Evolutionary conservation across 2,329 filamentous ascomycete genomes (phyloP).

Genomic region (Hypomyces perniciosus): DNA sequence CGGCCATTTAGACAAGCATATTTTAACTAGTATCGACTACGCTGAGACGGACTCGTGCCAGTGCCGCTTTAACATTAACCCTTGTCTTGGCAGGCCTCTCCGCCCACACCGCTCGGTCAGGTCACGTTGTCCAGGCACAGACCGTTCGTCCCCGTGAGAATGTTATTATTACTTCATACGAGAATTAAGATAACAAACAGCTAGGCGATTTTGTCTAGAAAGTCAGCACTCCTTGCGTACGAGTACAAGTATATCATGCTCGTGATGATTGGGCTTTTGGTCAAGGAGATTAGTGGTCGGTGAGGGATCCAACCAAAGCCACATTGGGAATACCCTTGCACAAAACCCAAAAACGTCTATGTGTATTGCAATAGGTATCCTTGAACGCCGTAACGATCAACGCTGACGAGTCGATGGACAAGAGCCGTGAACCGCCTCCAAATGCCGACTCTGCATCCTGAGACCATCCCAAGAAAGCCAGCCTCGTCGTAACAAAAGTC

Average conservation of each 20-base stretch:
- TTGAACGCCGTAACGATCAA: slow-evolving; percentile 11
- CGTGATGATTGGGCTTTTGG: background rate
- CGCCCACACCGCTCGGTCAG: background rate
- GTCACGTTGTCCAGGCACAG: background rate
- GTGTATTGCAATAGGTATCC: slow-evolving; percentile 7
- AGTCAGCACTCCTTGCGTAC: background rate
- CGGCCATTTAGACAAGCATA: background rate
- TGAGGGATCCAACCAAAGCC: background rate
- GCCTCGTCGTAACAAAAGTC: slow-evolving; percentile 7
- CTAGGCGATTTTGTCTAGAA: background rate
- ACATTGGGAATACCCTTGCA: background rate
- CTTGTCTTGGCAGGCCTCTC: background rate
- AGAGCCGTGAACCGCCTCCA: slow-evolving; percentile 8
- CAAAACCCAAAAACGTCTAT: slow-evolving; percentile 6
- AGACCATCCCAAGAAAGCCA: slow-evolving; percentile 4
- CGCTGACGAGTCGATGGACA: slow-evolving; percentile 13
- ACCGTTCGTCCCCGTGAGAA: background rate
- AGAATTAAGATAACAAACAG: too few relatives aligned
- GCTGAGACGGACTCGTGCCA: background rate
- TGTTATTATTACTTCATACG: too few relatives aligned
- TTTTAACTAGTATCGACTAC: background rate
- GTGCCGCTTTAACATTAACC: background rate
- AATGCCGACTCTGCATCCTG: slow-evolving; percentile 7
- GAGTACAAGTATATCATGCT: background rate
- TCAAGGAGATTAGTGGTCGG: background rate